Base-by-base conservation (phyloP, 495 filamentous ascomycete genomes). In the Cairneyella variabilis region DNA sequence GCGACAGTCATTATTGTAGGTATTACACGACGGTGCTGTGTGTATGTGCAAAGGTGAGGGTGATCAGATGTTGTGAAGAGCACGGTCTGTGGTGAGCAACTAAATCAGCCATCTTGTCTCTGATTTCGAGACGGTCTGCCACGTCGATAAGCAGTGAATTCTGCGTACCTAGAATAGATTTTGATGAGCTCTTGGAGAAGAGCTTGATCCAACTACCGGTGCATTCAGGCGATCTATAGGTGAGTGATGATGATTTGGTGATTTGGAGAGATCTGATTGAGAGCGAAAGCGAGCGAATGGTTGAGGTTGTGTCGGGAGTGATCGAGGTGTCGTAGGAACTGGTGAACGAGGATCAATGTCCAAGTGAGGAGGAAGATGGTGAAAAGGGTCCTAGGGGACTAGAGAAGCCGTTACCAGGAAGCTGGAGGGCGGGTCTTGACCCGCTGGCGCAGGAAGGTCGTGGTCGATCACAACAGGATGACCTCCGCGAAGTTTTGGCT, bases 1-100 rank as follows among this genome's bases (percentile, higher is more conserved):
- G 79, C 71, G 65, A 86, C 76, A 21, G 84, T 83, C 87, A 91
- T 90, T 50, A 60, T 82, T 66, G 59, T 21, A n/a, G 36, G 28
- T 39, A n/a, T 18, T 50, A 10, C 18, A 26, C 26, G 44, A 30
- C 25, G 26, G 32, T 42, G 27, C 8, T 41, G 25, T 32, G 43
- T 53, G 30, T 41, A 50, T 45, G 18, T 50, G 4, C 16, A n/a
- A 37, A n/a, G 22, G 17, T 32, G 39, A 50, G 12, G 48, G 45
- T 28, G 22, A 39, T 38, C 26, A 20, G 28, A 20, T 46, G 46
- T 51, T 32, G 39, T 54, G 42, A 50, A 54, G 28, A 56, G 56
- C 47, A 26, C 50, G 56, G 45, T 53, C 48, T 49, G 59, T 27
- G 37, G 18, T 32, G 48, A 48, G 16, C 18, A 42, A 23, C 21